phyloP scores from a whole-genome alignment of 108 stramenopile genomes.

The Schizochytrium sp. region DNA sequence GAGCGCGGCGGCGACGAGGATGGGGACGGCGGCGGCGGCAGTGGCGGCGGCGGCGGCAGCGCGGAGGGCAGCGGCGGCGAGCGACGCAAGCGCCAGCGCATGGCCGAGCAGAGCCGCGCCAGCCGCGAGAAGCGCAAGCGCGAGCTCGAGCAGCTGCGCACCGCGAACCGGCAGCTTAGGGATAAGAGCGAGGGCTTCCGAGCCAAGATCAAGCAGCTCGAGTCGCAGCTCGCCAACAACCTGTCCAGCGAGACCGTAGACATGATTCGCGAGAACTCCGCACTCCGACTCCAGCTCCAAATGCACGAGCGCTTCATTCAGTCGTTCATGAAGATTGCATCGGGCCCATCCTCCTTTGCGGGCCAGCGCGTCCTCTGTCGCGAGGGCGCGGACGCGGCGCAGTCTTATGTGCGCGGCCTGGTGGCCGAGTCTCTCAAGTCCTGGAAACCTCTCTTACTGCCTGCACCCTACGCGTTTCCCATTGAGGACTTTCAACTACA shows the following conservation, averaged over 20 bases:
- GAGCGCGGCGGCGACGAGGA: too few relatives aligned
- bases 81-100: neutral
- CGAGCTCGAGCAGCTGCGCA: neutral
- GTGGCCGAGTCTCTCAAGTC: slow-evolving; percentile 9
- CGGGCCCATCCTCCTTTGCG: neutral
- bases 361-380: slow-evolving; percentile 4
- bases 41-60: neutral
- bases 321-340: neutral
- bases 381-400: neutral
- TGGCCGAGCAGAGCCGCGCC: neutral
- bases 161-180: neutral
- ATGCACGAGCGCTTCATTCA: neutral
- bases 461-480: neutral
- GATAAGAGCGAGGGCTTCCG: neutral
- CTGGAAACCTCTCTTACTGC: neutral
- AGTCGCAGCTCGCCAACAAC: neutral
- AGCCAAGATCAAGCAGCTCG: slow-evolving; percentile 20
- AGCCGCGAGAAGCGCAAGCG: neutral
- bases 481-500: neutral
- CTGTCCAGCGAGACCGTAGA: neutral
- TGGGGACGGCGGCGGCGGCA: neutral
- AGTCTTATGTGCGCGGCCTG: neutral
- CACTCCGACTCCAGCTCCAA: neutral
- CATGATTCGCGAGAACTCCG: neutral
- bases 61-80: neutral